Evolutionary conservation across 2,329 filamentous ascomycete species (phyloP), one percentile per base, ranked within the genome.

Genomic region (Teratosphaeria zuluensis): DNA sequence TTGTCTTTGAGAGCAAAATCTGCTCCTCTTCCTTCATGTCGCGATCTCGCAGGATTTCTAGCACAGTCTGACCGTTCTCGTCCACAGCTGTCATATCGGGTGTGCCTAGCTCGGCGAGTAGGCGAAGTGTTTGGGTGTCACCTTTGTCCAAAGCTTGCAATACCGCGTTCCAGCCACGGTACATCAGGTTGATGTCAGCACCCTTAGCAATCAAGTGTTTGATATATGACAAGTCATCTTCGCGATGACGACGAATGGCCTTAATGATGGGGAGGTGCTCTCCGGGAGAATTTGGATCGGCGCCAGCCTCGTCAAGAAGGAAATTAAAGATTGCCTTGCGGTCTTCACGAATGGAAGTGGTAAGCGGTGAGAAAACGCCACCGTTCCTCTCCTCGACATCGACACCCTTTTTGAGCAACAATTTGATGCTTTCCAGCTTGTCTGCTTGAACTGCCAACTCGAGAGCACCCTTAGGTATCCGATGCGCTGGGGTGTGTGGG

Each of bases 231-330:
- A 80, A 79, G 63, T 87, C 80, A 35, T 78, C 76, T 8, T 77
- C 77, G 57, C 80, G 75, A 65, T 81, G 81, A 24, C 83, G 76
- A 3, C 85, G 80, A 52, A 89, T 77, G 1, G 86, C 83, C 71
- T 88, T 89, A 69, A 89, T 84, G 56, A 89, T 80, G 7, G 86
- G 86, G 11, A 89, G 73, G 70, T 89, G 86, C 75, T 89, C 86
- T 21, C 86, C 86, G 0, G 86, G 85, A 0, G 82, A 77, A 68
- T 88, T 88, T 52, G 84, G 79, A 65, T 88, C 83, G 0, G 85
- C 85, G 8, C 79, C 80, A 1, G 80, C 84, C 61, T 84, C 80
- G 54, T 82, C 78, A 59, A 88, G 75, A 9, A 88, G 78, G 73
- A 78, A 88, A 3, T 70, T 70, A 48, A 86, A 83, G 58, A 88